phyloP scores from a whole-genome alignment of 768 basidiomycete species.

The Lactifluus rugatus region DNA sequence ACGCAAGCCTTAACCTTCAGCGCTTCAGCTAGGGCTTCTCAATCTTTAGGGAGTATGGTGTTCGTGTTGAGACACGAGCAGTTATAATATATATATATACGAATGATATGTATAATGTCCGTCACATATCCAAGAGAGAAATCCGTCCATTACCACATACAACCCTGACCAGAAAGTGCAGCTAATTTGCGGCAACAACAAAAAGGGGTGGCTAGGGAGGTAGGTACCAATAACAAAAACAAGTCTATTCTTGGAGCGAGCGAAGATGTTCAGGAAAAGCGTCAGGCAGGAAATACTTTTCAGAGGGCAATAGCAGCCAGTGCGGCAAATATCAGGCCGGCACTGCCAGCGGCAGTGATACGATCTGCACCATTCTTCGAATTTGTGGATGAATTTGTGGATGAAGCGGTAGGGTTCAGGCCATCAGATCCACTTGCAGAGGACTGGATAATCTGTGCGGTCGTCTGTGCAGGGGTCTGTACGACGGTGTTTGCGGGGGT shows the following conservation, averaged over 20 bases:
- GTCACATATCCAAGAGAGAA: background rate
- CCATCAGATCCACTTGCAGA: background rate
- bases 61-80: background rate
- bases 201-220: background rate
- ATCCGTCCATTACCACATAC: background rate
- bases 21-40: no score
- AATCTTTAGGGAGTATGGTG: background rate
- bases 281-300: background rate
- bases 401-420: slow-evolving; percentile 7
- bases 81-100: background rate
- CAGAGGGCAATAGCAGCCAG: slow-evolving; percentile 11
- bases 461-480: no score
- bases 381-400: slow-evolving; percentile 5
- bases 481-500: background rate
- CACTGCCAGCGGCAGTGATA: slow-evolving; percentile 1
- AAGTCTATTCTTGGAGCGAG: background rate
- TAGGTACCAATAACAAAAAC: background rate
- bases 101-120: slow-evolving; percentile 6
- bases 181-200: background rate
- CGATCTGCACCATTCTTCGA: slow-evolving; percentile 11
- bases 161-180: background rate
- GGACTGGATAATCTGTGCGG: background rate
- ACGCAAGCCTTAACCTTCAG: no score
- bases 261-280: background rate
- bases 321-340: slow-evolving; percentile 4